A percentile compares a stretch with the other conserved stretches of the same genome.
Conservation (phyloP, 2,329 filamentous ascomycete genomes). For the Mycosphaerella sp. region DNA sequence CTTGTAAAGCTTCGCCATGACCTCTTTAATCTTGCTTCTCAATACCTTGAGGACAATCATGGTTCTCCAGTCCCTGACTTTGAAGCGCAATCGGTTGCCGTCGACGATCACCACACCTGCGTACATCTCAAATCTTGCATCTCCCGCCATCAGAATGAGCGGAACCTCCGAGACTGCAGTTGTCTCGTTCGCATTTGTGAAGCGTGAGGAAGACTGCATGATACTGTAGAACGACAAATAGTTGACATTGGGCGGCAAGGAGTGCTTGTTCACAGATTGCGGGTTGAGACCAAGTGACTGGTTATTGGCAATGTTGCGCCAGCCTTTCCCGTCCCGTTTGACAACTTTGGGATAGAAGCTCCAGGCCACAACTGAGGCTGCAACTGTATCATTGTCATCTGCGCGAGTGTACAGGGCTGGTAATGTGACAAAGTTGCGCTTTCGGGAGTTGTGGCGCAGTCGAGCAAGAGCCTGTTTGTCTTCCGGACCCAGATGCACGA, state of each 20-base stretch:
- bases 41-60: slow-evolving; percentile 84
- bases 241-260: slow-evolving; percentile 46
- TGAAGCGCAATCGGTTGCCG: slow-evolving; percentile 77
- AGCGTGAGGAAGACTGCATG: slow-evolving; percentile 79
- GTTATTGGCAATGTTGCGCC: slow-evolving; percentile 89
- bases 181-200: slow-evolving; percentile 87
- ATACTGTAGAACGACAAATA: slow-evolving; percentile 97
- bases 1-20: slow-evolving; percentile 66
- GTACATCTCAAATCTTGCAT: slow-evolving; percentile 85
- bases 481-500: slow-evolving; percentile 66
- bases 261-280: slow-evolving; percentile 76
- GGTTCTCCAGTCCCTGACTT: slow-evolving; percentile 80
- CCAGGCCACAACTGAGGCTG: slow-evolving; percentile 80
- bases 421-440: slow-evolving; percentile 75
- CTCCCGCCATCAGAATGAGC: slow-evolving; percentile 77
- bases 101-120: slow-evolving; percentile 82
- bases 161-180: slow-evolving; percentile 61
- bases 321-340: slow-evolving; percentile 74
- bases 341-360: slow-evolving; percentile 95
- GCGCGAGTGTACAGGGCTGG: slow-evolving; percentile 68
- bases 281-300: slow-evolving; percentile 83
- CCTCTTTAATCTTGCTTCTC: slow-evolving; percentile 65
- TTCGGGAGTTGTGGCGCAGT: slow-evolving; percentile 57
- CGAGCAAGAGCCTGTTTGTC: slow-evolving; percentile 65
- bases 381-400: slow-evolving; percentile 71